These are phyloP conservation scores for Diutina neorugosa DNA, from an alignment of 1,139 yeast genomes.

Conservation along the genomic window DNA sequence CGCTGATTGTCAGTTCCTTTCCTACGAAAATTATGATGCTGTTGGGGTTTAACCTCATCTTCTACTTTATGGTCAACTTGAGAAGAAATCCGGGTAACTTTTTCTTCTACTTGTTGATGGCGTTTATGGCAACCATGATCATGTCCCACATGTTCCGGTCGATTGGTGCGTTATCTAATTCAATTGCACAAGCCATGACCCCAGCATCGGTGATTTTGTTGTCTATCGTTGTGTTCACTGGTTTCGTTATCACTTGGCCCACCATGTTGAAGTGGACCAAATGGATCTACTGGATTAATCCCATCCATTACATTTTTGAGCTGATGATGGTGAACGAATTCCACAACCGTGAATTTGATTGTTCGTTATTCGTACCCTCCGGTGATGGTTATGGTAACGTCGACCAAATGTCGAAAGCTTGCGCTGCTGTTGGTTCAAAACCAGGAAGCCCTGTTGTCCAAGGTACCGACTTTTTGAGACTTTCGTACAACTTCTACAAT, in stretches of 20 bases:
- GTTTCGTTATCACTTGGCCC: conserved; percentile 59
- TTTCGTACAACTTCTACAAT: conserved; percentile 24
- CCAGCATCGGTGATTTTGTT: conserved; percentile 56
- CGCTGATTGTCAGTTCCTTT: conserved; percentile 54
- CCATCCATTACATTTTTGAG: conserved; percentile 59
- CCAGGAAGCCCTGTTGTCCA: conserved; percentile 24
- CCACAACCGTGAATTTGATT: conserved; percentile 27
- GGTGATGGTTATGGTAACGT: conserved; percentile 8
- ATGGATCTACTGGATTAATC: conserved; percentile 69
- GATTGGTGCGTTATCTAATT: conserved; percentile 50
- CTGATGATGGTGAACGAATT: conserved; percentile 57
- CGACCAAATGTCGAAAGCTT: neutral
- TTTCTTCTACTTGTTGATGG: conserved; percentile 51
- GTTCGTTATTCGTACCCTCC: conserved; percentile 18
- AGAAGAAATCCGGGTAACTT: conserved; percentile 56
- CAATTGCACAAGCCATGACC: conserved; percentile 58
- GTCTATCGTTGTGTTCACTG: conserved; percentile 34
- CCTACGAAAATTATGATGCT: conserved; percentile 50
- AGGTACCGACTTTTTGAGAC: conserved; percentile 32
- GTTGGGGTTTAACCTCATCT: conserved; percentile 45
- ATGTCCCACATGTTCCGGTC: conserved; percentile 68
- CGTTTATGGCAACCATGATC: conserved; percentile 40
- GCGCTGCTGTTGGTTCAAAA: conserved; percentile 21
- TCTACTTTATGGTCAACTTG: conserved; percentile 58
- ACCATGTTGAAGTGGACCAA: conserved; percentile 68